Evolutionary conservation across 352 stramenopile genomes (phyloP).

Genomic region (Plasmopara viticola): DNA sequence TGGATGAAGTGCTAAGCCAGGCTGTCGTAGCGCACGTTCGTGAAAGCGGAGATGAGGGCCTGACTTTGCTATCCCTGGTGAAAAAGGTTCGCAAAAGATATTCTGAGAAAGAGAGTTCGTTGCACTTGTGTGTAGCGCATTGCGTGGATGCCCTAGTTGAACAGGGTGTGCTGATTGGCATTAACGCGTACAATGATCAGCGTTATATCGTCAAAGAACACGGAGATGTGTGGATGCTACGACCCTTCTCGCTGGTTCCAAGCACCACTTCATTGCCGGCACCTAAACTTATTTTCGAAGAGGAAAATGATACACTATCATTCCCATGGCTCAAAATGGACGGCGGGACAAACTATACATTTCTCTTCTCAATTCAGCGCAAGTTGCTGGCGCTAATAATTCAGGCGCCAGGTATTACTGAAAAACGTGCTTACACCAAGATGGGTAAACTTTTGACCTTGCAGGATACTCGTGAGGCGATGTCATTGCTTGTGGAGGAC

Average conservation of each 20-base stretch:
- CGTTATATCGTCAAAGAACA: conserved; percentile 61
- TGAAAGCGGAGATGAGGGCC: conserved; percentile 37
- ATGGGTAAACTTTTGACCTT: conserved; percentile 60
- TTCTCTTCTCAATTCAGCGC: conserved; percentile 71
- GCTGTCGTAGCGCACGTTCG: conserved; percentile 27
- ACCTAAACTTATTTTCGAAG: conserved; percentile 55
- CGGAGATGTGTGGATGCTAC: conserved; percentile 60
- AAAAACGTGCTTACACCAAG: conserved; percentile 42
- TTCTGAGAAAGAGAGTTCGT: conserved; percentile 6
- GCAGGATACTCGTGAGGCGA: conserved; percentile 66
- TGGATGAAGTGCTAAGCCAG: conserved; percentile 17
- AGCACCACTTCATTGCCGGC: conserved; percentile 13
- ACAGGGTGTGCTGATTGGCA: conserved; percentile 43
- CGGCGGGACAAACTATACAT: conserved; percentile 62
- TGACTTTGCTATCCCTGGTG: conserved; percentile 30
- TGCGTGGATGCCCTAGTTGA: conserved; percentile 50
- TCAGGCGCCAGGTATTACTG: conserved; percentile 48
- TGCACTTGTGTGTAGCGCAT: conserved; percentile 10
- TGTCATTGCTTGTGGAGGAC: conserved; percentile 65
- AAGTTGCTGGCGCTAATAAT: conserved; percentile 59
- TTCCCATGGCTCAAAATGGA: conserved; percentile 84
- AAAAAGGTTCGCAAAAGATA: conserved; percentile 11
- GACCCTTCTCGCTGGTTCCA: conserved; percentile 51
- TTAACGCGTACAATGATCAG: conserved; percentile 68
- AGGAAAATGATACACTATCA: conserved; percentile 68